These are phyloP conservation scores for Ramalina peruviana DNA, from an alignment of 495 filamentous ascomycete genomes.

Conservation along the genomic window DNA sequence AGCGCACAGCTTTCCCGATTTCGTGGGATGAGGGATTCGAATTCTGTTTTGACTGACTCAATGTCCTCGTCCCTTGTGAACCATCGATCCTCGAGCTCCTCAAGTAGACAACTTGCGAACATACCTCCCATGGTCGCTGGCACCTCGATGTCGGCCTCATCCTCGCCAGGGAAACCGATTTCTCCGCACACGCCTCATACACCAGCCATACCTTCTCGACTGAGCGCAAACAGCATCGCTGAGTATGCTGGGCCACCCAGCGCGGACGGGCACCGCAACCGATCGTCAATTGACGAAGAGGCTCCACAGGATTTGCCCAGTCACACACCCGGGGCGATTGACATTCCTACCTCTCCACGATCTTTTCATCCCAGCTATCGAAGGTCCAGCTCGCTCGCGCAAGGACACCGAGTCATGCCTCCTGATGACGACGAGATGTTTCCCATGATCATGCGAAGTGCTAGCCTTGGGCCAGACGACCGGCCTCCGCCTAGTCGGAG, in stretches of 20 bases:
- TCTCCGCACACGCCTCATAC: constrained; percentile 92
- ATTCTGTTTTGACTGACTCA: constrained; percentile 72
- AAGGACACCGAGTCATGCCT: constrained; percentile 39
- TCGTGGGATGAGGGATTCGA: constrained; percentile 72
- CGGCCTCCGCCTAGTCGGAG: constrained; percentile 44
- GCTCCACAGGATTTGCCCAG: constrained; percentile 14
- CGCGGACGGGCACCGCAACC: neutral
- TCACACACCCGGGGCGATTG: constrained; percentile 52
- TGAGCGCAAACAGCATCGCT: constrained; percentile 78
- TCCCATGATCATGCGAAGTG: constrained; percentile 54
- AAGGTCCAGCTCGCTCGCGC: constrained; percentile 67
- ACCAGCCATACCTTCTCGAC: constrained; percentile 79
- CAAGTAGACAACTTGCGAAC: constrained; percentile 69
- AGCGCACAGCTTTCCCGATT: constrained; percentile 62
- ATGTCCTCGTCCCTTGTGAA: constrained; percentile 74
- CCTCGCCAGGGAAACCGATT: constrained; percentile 81
- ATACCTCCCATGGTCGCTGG: constrained; percentile 74
- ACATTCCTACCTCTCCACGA: constrained; percentile 69
- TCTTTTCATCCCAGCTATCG: constrained; percentile 45
- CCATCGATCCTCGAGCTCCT: constrained; percentile 69
- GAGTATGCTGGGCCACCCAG: constrained; percentile 41
- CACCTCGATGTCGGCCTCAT: constrained; percentile 69
- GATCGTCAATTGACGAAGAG: constrained; percentile 2
- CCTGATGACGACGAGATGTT: constrained; percentile 48
- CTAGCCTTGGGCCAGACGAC: constrained; percentile 62